Evolutionary conservation across 2,329 filamentous ascomycete genomes (phyloP).

Genomic region (Ceratocystis harringtonii): DNA sequence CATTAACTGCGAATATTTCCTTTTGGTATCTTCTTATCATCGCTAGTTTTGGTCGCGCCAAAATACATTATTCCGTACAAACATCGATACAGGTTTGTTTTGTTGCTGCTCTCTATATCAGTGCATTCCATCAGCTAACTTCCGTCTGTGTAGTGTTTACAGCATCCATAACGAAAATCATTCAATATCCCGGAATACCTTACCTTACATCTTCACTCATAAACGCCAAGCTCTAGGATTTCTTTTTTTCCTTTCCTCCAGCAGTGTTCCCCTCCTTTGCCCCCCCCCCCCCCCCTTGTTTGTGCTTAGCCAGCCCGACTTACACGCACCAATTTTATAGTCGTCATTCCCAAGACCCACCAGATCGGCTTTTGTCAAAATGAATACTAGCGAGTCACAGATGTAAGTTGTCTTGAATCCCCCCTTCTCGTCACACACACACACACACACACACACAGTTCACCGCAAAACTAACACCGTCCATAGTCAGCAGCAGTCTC

Average conservation of each 20-base stretch:
- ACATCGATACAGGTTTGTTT: neutral
- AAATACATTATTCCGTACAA: neutral
- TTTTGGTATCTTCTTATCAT: neutral
- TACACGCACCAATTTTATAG: neutral
- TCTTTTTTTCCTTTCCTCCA: neutral
- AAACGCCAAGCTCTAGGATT: neutral
- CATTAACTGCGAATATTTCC: neutral
- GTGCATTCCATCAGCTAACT: neutral
- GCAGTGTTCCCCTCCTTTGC: too few species aligned
- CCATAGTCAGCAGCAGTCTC: conserved; percentile 19
- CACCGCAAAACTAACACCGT: neutral
- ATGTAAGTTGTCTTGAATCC: conserved; percentile 31
- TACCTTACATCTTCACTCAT: neutral
- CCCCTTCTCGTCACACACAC: conserved; percentile 10
- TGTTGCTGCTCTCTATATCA: neutral
- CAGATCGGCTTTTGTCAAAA: conserved; percentile 23
- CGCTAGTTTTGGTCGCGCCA: neutral
- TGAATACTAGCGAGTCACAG: conserved; percentile 38
- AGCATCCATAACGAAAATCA: neutral
- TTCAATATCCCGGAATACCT: neutral
- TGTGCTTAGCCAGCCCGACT: neutral
- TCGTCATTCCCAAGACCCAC: neutral
- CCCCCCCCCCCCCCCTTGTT: too few species aligned
- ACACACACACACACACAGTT: neutral
- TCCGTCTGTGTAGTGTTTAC: neutral